Evolutionary conservation across 352 stramenopile genomes (phyloP).

Genomic region (Pythium rhizo-oryzae): DNA sequence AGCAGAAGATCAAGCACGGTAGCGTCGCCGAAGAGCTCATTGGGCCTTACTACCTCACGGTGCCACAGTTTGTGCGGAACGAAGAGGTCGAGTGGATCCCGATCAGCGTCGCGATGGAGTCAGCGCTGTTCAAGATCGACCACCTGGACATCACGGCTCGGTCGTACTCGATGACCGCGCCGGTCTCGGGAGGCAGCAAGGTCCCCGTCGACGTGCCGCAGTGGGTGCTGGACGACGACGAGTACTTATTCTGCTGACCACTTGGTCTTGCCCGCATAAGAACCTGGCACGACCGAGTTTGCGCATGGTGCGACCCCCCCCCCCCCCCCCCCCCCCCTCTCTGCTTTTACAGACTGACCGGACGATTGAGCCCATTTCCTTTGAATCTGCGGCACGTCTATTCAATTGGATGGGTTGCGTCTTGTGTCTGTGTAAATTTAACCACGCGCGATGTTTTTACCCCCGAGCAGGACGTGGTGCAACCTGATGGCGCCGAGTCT

Average conservation of each 20-base stretch:
- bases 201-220: neutral
- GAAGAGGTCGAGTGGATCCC: constrained; percentile 29
- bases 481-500: too few relatives aligned
- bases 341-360: too few relatives aligned
- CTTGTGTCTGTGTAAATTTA: too few relatives aligned
- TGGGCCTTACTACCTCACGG: constrained; percentile 25
- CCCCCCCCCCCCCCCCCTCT: too few relatives aligned
- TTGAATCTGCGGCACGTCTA: too few relatives aligned
- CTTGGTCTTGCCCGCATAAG: too few relatives aligned
- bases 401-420: too few relatives aligned
- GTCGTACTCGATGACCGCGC: constrained; percentile 23
- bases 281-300: too few relatives aligned
- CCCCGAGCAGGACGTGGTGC: too few relatives aligned
- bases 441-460: too few relatives aligned
- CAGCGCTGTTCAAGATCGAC: constrained; percentile 6
- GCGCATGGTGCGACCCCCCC: too few relatives aligned
- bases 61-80: constrained; percentile 1
- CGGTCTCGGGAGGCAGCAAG: neutral
- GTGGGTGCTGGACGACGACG: constrained; percentile 12
- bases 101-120: constrained; percentile 25
- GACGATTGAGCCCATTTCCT: too few relatives aligned
- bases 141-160: constrained; percentile 14
- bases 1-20: constrained; percentile 18
- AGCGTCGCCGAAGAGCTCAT: constrained; percentile 20
- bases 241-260: constrained; percentile 5